Percentiles rank a stretch among this genome's conserved stretches.
phyloP scores from a whole-genome alignment of 164 flowering plant genomes.

The Liriodendron chinense region DNA sequence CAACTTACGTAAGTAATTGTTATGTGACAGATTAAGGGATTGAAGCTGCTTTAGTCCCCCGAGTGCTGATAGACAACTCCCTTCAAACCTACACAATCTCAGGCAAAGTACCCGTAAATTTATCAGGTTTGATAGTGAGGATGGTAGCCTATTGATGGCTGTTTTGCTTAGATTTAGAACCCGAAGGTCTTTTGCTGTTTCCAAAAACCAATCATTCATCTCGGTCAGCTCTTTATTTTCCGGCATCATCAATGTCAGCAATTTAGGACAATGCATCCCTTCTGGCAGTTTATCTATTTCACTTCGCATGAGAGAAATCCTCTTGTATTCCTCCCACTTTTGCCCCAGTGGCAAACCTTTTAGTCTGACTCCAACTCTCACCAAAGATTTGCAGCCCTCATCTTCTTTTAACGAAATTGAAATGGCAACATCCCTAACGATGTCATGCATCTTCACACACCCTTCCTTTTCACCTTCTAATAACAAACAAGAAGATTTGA shows the following conservation, averaged over 20 bases:
- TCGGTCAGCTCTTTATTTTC: neutral
- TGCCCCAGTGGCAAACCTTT: neutral
- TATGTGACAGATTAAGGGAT: neutral
- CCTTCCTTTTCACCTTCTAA: neutral
- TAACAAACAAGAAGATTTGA: conserved; percentile 5
- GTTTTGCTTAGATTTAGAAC: neutral
- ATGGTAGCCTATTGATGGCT: neutral
- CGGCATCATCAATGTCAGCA: neutral
- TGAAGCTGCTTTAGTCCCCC: neutral
- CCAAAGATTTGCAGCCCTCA: no score
- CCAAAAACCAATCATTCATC: neutral
- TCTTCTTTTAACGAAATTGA: neutral
- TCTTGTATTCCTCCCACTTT: neutral
- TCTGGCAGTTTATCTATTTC: neutral
- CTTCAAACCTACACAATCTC: neutral
- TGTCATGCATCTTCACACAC: neutral
- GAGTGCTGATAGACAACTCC: neutral
- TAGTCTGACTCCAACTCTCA: neutral
- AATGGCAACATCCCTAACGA: neutral
- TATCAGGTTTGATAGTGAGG: neutral
- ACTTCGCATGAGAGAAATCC: neutral
- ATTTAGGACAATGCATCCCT: neutral
- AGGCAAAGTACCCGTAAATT: neutral
- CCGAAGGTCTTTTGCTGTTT: neutral
- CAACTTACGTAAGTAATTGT: neutral